Percentiles rank a stretch among this genome's conserved stretches.
These are phyloP conservation scores for Penicillium glabrum DNA, from an alignment of 2,329 filamentous ascomycete species.

Conservation along the genomic window DNA sequence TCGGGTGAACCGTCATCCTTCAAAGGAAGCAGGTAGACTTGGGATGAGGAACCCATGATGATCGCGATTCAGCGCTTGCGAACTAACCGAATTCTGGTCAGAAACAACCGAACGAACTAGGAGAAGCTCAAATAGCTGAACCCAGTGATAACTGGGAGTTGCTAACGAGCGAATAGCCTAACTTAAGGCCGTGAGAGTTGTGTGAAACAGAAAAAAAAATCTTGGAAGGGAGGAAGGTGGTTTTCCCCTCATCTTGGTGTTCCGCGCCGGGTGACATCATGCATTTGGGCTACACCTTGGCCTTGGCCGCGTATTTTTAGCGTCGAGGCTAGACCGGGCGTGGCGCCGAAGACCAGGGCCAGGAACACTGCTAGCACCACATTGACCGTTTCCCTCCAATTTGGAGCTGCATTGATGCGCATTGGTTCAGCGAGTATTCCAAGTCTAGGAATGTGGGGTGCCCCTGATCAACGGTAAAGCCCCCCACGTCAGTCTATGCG, in stretches of 20 bases:
- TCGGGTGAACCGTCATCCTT: slow-evolving; percentile 92
- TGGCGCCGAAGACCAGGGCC: background rate
- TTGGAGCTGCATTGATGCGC: background rate
- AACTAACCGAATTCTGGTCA: background rate
- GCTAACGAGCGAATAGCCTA: slow-evolving; percentile 14
- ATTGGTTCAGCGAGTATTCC: background rate
- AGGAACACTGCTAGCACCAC: background rate
- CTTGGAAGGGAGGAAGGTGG: background rate
- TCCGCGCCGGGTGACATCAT: slow-evolving; percentile 17
- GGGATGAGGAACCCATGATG: slow-evolving; percentile 24
- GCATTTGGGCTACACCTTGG: slow-evolving; percentile 7
- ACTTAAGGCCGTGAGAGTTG: slow-evolving; percentile 3
- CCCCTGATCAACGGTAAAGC: background rate
- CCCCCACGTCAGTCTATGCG: background rate
- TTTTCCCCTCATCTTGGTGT: slow-evolving; percentile 9
- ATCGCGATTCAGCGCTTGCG: background rate
- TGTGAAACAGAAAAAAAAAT: background rate
- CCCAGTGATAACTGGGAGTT: slow-evolving; percentile 2
- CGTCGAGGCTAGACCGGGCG: slow-evolving; percentile 10
- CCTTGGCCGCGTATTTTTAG: slow-evolving; percentile 16
- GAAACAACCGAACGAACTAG: background rate
- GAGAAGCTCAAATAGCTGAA: background rate
- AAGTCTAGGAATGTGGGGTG: background rate
- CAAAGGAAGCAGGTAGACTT: slow-evolving; percentile 85
- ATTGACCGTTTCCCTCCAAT: background rate